Evolutionary conservation across 140 eudicot species (phyloP).

Genomic region (Bidens hawaiensis): DNA sequence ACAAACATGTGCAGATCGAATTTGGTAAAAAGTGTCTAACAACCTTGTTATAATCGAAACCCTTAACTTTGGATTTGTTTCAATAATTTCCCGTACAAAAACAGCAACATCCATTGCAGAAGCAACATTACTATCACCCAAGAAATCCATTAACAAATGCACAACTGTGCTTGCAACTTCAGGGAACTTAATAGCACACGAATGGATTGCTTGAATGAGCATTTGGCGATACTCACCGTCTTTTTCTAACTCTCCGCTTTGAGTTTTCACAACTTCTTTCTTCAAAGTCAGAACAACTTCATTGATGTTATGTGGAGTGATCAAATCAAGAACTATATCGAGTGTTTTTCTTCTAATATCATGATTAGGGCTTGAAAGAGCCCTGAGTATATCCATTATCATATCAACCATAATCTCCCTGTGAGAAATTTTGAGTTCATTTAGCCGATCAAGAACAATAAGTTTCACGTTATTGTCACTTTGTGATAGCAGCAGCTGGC

Average conservation of each 20-base stretch:
- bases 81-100: slow-evolving; percentile 67
- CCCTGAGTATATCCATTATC: slow-evolving; percentile 76
- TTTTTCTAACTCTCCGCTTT: slow-evolving; percentile 64
- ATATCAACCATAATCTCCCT: slow-evolving; percentile 63
- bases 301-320: slow-evolving; percentile 60
- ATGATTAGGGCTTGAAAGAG: slow-evolving; percentile 66
- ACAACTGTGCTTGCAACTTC: slow-evolving; percentile 79
- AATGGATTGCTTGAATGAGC: slow-evolving; percentile 71
- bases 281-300: slow-evolving; percentile 66
- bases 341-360: slow-evolving; percentile 65
- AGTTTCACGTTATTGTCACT: slow-evolving; percentile 78
- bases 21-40: slow-evolving; percentile 64
- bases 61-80: slow-evolving; percentile 68
- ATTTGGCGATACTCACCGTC: slow-evolving; percentile 65
- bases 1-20: slow-evolving; percentile 68
- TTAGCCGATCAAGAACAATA: slow-evolving; percentile 64
- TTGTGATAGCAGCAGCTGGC: slow-evolving; percentile 60
- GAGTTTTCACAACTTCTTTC: slow-evolving; percentile 73
- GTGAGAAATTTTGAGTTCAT: slow-evolving; percentile 56
- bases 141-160: slow-evolving; percentile 70
- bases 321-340: slow-evolving; percentile 61
- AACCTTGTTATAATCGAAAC: slow-evolving; percentile 59
- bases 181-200: slow-evolving; percentile 68
- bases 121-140: slow-evolving; percentile 73
- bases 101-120: slow-evolving; percentile 77